These are phyloP conservation scores for Ustilago curta DNA, from an alignment of 1,284 basidiomycete genomes.

Conservation along the genomic window DNA sequence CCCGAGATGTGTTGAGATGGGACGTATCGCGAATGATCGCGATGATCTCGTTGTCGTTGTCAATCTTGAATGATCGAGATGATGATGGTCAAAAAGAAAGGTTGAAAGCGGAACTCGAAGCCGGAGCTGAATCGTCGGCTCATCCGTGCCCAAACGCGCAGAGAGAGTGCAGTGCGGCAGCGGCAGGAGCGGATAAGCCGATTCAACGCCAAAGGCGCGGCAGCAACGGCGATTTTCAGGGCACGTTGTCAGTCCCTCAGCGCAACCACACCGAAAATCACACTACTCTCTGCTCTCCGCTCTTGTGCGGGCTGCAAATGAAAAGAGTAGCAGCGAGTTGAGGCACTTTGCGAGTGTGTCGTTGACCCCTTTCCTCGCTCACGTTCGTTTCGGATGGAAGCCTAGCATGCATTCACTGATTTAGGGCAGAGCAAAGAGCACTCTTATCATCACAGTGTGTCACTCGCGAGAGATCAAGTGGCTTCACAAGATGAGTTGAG, in stretches of 20 bases:
- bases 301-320: no score
- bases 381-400: no score
- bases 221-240: constrained; percentile 1
- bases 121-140: background rate
- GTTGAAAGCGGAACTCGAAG: background rate
- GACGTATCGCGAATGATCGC: constrained; percentile 46
- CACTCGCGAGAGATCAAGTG: no score
- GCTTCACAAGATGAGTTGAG: no score
- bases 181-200: constrained; percentile 27
- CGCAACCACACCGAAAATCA: background rate
- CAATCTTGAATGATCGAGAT: constrained; percentile 22
- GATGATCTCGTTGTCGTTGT: constrained; percentile 38
- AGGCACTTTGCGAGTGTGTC: no score
- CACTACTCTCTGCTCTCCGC: background rate
- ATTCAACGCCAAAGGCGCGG: background rate
- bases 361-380: no score
- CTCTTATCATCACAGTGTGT: no score
- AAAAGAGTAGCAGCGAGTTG: no score
- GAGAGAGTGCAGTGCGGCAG: background rate
- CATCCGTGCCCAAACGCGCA: constrained; percentile 1
- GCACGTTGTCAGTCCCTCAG: constrained; percentile 4
- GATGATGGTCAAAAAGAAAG: constrained; percentile 18
- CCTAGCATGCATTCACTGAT: no score
- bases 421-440: no score
- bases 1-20: constrained; percentile 54